phyloP scores from a whole-genome alignment of 441 rosid genomes.

The Manihot esculenta region DNA sequence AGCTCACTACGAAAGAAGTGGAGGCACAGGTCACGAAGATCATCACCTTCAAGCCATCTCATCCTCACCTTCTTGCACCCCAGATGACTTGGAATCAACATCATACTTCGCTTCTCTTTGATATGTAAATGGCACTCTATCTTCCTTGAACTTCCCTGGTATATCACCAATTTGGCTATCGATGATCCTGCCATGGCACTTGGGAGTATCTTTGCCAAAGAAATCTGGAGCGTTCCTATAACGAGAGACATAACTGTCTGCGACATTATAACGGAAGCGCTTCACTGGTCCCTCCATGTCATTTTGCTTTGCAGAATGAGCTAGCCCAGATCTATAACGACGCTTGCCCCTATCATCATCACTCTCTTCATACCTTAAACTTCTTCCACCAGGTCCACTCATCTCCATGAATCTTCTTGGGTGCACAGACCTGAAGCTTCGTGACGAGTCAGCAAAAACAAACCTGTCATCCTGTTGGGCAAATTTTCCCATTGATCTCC shows the following conservation, averaged over 20 bases:
- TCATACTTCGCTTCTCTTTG: background rate
- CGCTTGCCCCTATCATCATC: background rate
- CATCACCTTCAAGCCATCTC: constrained; percentile 1
- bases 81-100: background rate
- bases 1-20: background rate
- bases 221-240: background rate
- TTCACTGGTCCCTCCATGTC: background rate
- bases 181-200: background rate
- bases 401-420: constrained; percentile 3
- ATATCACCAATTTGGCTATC: background rate
- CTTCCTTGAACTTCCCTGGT: background rate
- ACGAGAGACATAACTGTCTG: background rate
- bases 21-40: background rate
- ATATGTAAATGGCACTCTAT: background rate
- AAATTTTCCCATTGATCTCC: constrained; percentile 13
- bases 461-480: constrained; percentile 12
- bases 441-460: constrained; percentile 8
- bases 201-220: background rate
- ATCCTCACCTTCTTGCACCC: background rate
- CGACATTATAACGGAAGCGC: background rate
- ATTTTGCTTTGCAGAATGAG: background rate
- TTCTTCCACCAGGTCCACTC: background rate
- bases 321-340: background rate
- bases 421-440: background rate
- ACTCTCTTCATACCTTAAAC: background rate